phyloP scores from a whole-genome alignment of 148 eudicot species.

The Chenopodium album region DNA sequence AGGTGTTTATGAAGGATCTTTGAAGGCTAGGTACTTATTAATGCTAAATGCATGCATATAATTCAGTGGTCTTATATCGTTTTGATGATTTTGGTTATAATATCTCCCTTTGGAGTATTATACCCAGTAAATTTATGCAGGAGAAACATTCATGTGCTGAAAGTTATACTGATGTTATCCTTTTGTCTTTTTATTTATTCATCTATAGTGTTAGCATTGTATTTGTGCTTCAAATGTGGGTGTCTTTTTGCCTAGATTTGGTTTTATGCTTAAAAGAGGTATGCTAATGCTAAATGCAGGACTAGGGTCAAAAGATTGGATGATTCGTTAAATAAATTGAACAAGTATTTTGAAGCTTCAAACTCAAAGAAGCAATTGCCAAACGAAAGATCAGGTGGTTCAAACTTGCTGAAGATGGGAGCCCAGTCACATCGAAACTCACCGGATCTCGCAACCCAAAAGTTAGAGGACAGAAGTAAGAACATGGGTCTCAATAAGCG shows the following conservation, averaged over 20 bases:
- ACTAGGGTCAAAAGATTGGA: conserved; percentile 62
- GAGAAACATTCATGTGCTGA: neutral
- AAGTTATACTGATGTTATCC: neutral
- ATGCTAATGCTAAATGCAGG: conserved; percentile 38
- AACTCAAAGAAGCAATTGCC: conserved; percentile 61
- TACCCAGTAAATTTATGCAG: neutral
- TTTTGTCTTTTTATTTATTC: neutral
- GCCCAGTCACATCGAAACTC: conserved; percentile 58
- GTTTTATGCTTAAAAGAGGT: conserved; percentile 15
- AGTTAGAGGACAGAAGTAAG: conserved; percentile 67
- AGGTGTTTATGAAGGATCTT: conserved; percentile 48
- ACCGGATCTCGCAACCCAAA: conserved; percentile 55
- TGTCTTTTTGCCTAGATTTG: neutral
- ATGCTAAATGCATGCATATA: neutral
- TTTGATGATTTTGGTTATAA: neutral
- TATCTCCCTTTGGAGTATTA: neutral
- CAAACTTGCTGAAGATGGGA: conserved; percentile 59
- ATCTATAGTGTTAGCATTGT: neutral
- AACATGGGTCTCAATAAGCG: conserved; percentile 69
- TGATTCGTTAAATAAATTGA: conserved; percentile 57
- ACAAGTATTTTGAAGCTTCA: conserved; percentile 46
- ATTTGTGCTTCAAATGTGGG: neutral
- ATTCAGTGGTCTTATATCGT: neutral
- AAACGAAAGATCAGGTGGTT: conserved; percentile 63
- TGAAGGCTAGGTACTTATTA: conserved; percentile 65